Conservation (phyloP, 2,329 filamentous ascomycete species). For the Balansia obtecta region DNA sequence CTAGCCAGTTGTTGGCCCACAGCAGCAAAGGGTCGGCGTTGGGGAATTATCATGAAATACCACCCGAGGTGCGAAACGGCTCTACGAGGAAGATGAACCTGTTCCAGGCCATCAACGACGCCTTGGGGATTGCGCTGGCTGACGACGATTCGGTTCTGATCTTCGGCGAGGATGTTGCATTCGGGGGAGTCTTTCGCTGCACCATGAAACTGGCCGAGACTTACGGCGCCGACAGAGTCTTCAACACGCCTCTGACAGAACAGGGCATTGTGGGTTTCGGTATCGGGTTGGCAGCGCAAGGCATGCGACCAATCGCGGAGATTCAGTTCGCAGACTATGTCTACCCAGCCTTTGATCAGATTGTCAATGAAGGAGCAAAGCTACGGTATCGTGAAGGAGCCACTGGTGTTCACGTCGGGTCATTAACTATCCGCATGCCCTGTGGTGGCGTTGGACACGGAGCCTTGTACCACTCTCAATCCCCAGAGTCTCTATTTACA, state of each 20-base stretch:
- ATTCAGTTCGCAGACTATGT: slow-evolving; percentile 95
- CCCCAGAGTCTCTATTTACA: slow-evolving; percentile 76
- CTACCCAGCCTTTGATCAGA: slow-evolving; percentile 84
- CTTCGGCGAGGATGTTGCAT: slow-evolving; percentile 94
- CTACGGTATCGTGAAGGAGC: slow-evolving; percentile 62
- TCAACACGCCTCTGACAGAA: slow-evolving; percentile 90
- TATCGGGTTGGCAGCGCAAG: slow-evolving; percentile 79
- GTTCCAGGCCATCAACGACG: slow-evolving; percentile 88
- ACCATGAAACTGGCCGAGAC: slow-evolving; percentile 82
- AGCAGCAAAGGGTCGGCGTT: slow-evolving; percentile 52
- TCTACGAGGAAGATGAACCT: slow-evolving; percentile 82
- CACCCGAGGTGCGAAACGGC: slow-evolving; percentile 49
- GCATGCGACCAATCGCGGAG: slow-evolving; percentile 86
- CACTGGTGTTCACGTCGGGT: slow-evolving; percentile 52
- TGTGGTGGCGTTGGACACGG: slow-evolving; percentile 84
- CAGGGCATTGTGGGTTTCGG: slow-evolving; percentile 92
- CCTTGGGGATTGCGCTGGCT: slow-evolving; percentile 68
- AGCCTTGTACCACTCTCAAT: slow-evolving; percentile 78
- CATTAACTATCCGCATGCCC: slow-evolving; percentile 81
- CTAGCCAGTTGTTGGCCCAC: slow-evolving; percentile 71
- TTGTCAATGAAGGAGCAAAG: slow-evolving; percentile 89
- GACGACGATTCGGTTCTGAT: slow-evolving; percentile 78
- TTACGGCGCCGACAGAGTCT: slow-evolving; percentile 79
- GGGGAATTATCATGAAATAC: slow-evolving; percentile 58
- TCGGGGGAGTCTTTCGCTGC: slow-evolving; percentile 91